Conservation (phyloP, 306 rosid species). For the Dicorynia guianensis region DNA sequence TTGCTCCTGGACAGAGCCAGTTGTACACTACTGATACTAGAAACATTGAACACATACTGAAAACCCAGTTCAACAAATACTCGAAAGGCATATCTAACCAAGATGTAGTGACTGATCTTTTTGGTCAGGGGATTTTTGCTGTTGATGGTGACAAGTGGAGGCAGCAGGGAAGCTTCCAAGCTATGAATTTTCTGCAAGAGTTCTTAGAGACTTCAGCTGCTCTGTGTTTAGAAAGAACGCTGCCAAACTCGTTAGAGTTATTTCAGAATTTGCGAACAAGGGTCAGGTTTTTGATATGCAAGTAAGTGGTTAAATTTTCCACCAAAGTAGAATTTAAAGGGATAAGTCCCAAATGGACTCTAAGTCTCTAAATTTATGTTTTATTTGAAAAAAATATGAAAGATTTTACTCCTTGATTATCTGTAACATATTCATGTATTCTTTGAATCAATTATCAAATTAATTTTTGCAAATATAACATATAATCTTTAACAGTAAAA, state of each 20-base stretch:
- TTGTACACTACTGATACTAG: constrained; percentile 55
- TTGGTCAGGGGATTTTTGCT: constrained; percentile 70
- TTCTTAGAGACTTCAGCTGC: constrained; percentile 73
- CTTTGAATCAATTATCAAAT: too few species aligned
- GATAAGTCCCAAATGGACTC: too few species aligned
- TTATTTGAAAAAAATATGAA: too few species aligned
- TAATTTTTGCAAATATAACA: too few species aligned
- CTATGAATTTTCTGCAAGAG: constrained; percentile 72
- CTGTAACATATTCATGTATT: too few species aligned
- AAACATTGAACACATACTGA: constrained; percentile 66
- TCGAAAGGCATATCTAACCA: constrained; percentile 56
- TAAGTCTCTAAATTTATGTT: too few species aligned
- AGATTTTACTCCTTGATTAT: too few species aligned
- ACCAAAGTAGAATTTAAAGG: neutral
- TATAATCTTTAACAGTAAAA: too few species aligned
- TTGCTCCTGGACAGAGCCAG: constrained; percentile 49
- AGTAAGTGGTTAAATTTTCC: constrained; percentile 43
- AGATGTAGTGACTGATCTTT: constrained; percentile 52
- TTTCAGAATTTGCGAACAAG: constrained; percentile 40
- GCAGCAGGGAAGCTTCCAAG: constrained; percentile 77
- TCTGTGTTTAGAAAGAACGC: constrained; percentile 61
- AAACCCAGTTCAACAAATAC: constrained; percentile 55
- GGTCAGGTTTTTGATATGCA: constrained; percentile 67
- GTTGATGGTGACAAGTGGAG: constrained; percentile 81
- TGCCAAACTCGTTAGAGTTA: constrained; percentile 55